Evolutionary conservation across 768 basidiomycete species (phyloP), one percentile per base, ranked within the genome.

Genomic region (Trametes coccinea): DNA sequence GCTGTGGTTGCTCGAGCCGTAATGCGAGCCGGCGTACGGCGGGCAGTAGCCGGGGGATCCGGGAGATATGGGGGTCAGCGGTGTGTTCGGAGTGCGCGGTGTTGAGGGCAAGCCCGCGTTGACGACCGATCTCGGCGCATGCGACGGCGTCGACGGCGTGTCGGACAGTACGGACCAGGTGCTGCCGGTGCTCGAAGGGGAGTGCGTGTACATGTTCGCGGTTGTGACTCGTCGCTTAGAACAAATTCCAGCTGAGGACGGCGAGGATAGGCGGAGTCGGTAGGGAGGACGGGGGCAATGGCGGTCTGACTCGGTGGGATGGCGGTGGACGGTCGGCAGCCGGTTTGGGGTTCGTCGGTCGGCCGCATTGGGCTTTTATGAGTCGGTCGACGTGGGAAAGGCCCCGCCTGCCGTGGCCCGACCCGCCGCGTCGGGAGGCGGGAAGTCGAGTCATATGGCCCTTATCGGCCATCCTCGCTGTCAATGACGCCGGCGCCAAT

Each of bases 371-470:
- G 52, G 58, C 58, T 64, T 66, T 61, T 61, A 59, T 55, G 55
- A 49, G 53, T 56, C 46, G 51, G 40, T 51, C 40, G 16, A n/a
- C 45, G 60, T 40, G 56, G 46, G 60, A 47, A 48, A 47, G 37
- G 37, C 47, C 29, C 49, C 51, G 50, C 48, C 49, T 37, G 48
- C 53, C 17, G 34, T 17, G 34, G 54, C 53, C 56, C 44, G 16
- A 29, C 43, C 59, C 59, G 52, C 31, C 55, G 51, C 31, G 56
- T 53, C 59, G 59, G 53, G 62, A 6, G 59, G 43, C 59, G 62
- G 56, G 60, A 53, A n/a, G 56, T 59, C 60, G 66, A 64, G 66
- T 64, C 62, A 64, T 61, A 34, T 17, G 58, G 43, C 31, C 53
- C 39, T 39, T 37, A 37, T 37, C 34, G 34, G 34, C 34, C 34